Conservation (phyloP, 345 rosid species). For the Arabis hirsuta region DNA sequence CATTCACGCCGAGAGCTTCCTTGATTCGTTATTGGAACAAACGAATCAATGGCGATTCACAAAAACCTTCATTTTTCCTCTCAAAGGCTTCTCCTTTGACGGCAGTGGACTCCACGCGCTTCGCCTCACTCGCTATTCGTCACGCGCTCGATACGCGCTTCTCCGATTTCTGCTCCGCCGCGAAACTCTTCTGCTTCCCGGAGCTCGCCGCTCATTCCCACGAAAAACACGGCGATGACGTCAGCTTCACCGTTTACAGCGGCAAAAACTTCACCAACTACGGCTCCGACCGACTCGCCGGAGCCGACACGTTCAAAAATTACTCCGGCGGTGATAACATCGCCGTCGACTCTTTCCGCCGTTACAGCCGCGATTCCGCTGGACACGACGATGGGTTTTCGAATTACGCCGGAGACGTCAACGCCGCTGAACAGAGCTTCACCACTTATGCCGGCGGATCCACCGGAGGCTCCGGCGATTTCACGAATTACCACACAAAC, state of each 20-base stretch:
- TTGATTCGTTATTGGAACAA: conserved; percentile 85
- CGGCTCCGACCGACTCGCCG: conserved; percentile 53
- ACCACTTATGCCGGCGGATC: conserved; percentile 67
- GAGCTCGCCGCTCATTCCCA: conserved; percentile 46
- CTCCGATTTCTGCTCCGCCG: conserved; percentile 72
- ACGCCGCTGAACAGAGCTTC: conserved; percentile 75
- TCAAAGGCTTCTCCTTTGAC: conserved; percentile 79
- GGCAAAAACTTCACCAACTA: conserved; percentile 76
- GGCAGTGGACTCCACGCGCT: conserved; percentile 63
- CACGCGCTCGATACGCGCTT: conserved; percentile 58
- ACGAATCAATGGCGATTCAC: conserved; percentile 50
- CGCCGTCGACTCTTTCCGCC: conserved; percentile 57
- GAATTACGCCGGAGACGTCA: conserved; percentile 52
- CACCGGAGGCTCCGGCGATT: conserved; percentile 69
- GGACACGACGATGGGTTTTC: conserved; percentile 53
- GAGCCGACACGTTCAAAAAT: conserved; percentile 65
- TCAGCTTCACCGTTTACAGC: conserved; percentile 53
- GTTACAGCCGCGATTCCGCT: conserved; percentile 61
- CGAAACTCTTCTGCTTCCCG: conserved; percentile 82
- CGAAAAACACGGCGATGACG: conserved; percentile 51
- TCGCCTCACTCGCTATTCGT: conserved; percentile 66
- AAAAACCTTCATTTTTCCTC: conserved; percentile 67
- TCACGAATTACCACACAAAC: conserved; percentile 55
- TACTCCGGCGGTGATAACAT: conserved; percentile 54
- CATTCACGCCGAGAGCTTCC: conserved; percentile 74